Evolutionary conservation across 176 grass and related monocot species (phyloP).

Genomic region (Oryza coarctata): DNA sequence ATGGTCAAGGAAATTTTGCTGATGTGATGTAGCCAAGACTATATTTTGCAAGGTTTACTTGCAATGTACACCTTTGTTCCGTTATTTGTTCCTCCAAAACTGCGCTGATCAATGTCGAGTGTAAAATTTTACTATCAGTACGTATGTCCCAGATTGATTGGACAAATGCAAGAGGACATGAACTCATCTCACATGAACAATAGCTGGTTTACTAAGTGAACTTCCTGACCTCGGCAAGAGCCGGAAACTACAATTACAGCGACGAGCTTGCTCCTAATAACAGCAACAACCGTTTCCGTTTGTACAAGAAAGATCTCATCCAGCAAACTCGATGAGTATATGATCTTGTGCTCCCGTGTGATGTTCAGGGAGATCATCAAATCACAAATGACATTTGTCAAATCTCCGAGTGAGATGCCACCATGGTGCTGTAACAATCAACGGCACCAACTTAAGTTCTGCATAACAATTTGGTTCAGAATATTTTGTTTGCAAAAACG

Average conservation of each 20-base stretch:
- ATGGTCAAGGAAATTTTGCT: background rate
- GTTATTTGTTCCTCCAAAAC: background rate
- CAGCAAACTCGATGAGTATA: background rate
- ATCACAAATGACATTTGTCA: background rate
- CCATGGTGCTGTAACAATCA: background rate
- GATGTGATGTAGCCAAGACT: background rate
- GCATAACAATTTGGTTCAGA: background rate
- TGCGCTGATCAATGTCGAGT: no score
- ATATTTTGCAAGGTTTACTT: background rate
- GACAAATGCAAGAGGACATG: background rate
- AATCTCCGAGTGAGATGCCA: background rate
- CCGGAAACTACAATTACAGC: constrained; percentile 13
- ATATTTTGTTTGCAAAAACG: background rate
- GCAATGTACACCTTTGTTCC: background rate
- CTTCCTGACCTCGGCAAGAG: background rate
- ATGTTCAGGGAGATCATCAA: background rate
- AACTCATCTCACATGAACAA: background rate
- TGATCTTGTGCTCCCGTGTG: background rate
- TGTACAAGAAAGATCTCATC: constrained; percentile 14
- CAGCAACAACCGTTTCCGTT: constrained; percentile 1
- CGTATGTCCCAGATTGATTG: background rate
- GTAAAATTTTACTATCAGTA: background rate
- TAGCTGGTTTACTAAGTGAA: background rate
- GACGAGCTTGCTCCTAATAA: constrained; percentile 25
- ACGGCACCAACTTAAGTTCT: background rate